Evolutionary conservation across 2,329 filamentous ascomycete genomes (phyloP).

Genomic region (Alternaria ethzedia): DNA sequence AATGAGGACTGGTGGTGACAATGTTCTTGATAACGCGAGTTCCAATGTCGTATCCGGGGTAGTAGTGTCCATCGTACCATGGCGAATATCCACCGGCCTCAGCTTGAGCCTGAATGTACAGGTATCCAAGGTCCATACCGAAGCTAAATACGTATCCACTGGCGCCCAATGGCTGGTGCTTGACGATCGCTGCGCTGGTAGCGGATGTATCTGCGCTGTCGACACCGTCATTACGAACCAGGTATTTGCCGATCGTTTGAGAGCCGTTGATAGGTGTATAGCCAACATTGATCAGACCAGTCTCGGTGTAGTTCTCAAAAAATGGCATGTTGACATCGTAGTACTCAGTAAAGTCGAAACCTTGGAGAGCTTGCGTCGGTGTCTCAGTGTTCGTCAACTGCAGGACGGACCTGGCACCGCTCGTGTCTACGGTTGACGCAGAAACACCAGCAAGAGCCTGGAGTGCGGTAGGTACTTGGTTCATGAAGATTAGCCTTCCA

Average conservation of each 20-base stretch:
- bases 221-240: neutral
- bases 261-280: constrained; percentile 6
- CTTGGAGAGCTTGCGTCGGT: constrained; percentile 2
- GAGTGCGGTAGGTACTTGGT: constrained; percentile 3
- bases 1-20: constrained; percentile 5
- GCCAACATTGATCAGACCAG: constrained; percentile 8
- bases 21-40: constrained; percentile 15
- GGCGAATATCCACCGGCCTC: constrained; percentile 7
- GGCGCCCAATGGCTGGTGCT: constrained; percentile 3
- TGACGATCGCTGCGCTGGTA: constrained; percentile 9
- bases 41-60: constrained; percentile 13
- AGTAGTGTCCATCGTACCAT: constrained; percentile 13
- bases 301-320: constrained; percentile 8
- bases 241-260: constrained; percentile 7
- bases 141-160: constrained; percentile 13
- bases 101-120: constrained; percentile 2
- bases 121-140: constrained; percentile 11
- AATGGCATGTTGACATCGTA: constrained; percentile 12
- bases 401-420: constrained; percentile 2
- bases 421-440: constrained; percentile 7
- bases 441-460: constrained; percentile 8
- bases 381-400: constrained; percentile 8
- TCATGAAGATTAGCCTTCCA: constrained; percentile 14
- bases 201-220: constrained; percentile 7
- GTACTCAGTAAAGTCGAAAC: constrained; percentile 8